Evolutionary conservation across 495 filamentous ascomycete species (phyloP), one percentile per base, ranked within the genome.

Genomic region (Neurospora hispaniola): DNA sequence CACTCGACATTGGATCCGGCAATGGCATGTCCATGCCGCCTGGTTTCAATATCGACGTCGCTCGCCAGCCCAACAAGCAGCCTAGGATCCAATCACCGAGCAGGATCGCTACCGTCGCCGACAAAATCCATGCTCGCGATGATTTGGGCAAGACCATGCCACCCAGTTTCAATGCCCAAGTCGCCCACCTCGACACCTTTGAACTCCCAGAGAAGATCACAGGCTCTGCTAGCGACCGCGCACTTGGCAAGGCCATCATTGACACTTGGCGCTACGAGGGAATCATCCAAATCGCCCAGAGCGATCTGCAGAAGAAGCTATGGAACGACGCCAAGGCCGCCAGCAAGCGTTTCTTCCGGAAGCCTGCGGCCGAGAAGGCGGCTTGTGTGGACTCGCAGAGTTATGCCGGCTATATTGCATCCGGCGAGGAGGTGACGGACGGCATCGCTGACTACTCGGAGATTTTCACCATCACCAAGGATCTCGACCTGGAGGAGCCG

Each of bases 401-500:
- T 73, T 85, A 82, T 71, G 73, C 82, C 2, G 83, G 83, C 16
- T 85, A 85, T 75, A 85, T 85, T 27, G 83, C 82, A 31, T 85
- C 83, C 2, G 83, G 83, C n/a, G 83, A 85, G 74, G 83, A 85
- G 72, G 71, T 85, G 6, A 85, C 83, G n/a, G 80, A 80, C 71
- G 82, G 81, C 14, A 77, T 85, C 40, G 82, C 81, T 46, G 83
- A 85, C 73, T 85, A 84, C 73, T 84, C 83, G 4, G 83, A 85
- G 78, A 82, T 84, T 48, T 84, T 85, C 75, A 85, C 83, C 59
- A 79, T 85, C 69, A 84, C 80, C 40, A 84, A 84, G 70, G 83
- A 85, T 71, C 76, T 85, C 6, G 77, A 71, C 41, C n/a, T 73
- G 10, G 59, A 74, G 12, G 82, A 85, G 27, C 48, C 77, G 31